A percentile compares a stretch with the other conserved stretches of the same genome.
Conservation (phyloP, 805 yeast genomes). For the Candida xyloterini region DNA sequence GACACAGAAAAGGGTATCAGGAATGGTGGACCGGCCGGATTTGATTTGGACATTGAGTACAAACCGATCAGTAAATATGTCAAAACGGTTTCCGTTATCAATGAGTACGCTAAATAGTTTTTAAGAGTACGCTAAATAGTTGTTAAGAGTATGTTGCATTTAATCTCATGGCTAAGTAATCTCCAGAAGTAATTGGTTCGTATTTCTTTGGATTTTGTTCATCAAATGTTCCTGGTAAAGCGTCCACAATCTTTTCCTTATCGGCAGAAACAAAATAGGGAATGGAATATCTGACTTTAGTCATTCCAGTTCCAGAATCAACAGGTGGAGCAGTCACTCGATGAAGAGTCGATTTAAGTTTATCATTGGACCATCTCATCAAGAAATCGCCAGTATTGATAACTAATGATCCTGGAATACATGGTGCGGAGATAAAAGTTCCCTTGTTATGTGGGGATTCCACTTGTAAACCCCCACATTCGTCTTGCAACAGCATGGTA, state of each 20-base stretch:
- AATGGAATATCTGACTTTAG: slow-evolving; percentile 28
- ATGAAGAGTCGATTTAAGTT: slow-evolving; percentile 38
- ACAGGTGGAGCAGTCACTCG: slow-evolving; percentile 34
- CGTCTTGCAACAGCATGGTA: slow-evolving; percentile 36
- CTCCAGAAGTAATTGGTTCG: slow-evolving; percentile 22
- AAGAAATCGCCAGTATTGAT: slow-evolving; percentile 40
- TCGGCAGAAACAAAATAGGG: slow-evolving; percentile 30
- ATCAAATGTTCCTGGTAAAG: slow-evolving; percentile 22
- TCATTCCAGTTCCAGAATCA: slow-evolving; percentile 13
- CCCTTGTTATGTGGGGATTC: slow-evolving; percentile 30
- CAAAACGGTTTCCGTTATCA: slow-evolving; percentile 39
- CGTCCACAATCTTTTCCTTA: slow-evolving; percentile 16
- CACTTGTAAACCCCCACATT: slow-evolving; percentile 39
- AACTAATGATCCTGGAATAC: slow-evolving; percentile 33
- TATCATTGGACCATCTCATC: slow-evolving; percentile 38
- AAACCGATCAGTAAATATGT: slow-evolving; percentile 36
- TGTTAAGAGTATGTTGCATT: slow-evolving; percentile 18
- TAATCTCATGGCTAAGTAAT: slow-evolving; percentile 22
- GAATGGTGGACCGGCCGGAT: slow-evolving; percentile 42
- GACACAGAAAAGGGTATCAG: slow-evolving; percentile 35
- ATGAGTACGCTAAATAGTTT: slow-evolving; percentile 29
- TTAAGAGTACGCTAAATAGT: slow-evolving; percentile 13
- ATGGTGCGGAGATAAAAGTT: slow-evolving; percentile 31
- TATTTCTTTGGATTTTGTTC: slow-evolving; percentile 19
- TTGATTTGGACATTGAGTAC: slow-evolving; percentile 35